These are phyloP conservation scores for Paraglomus brasilianum DNA, from an alignment of 192 early-diverging fungal species.

Conservation along the genomic window DNA sequence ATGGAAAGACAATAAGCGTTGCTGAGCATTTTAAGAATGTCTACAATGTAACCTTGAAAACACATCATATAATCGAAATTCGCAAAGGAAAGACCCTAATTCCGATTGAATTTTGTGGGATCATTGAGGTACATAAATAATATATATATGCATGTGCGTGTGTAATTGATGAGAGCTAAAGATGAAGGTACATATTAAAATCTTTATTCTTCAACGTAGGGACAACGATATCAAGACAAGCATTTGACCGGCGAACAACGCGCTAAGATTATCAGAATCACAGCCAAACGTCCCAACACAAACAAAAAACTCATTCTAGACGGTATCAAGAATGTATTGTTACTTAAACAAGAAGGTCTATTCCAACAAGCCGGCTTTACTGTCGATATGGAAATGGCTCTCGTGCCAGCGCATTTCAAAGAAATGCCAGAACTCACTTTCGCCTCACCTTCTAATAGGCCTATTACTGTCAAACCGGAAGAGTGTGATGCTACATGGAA, in stretches of 20 bases:
- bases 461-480: constrained; percentile 49
- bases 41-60: constrained; percentile 72
- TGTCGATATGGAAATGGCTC: constrained; percentile 64
- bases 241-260: constrained; percentile 86
- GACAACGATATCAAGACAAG: constrained; percentile 72
- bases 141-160: not conserved
- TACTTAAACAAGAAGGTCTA: constrained; percentile 67
- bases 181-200: not conserved
- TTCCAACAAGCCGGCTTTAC: constrained; percentile 72
- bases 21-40: constrained; percentile 71
- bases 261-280: constrained; percentile 93
- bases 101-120: constrained; percentile 89
- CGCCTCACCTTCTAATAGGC: constrained; percentile 44
- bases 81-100: constrained; percentile 69
- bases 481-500: constrained; percentile 79
- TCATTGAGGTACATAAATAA: constrained; percentile 50
- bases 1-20: constrained; percentile 58
- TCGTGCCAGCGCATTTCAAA: constrained; percentile 75
- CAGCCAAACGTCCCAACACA: constrained; percentile 72
- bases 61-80: constrained; percentile 76
- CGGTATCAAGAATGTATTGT: constrained; percentile 59
- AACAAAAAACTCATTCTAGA: constrained; percentile 70
- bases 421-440: constrained; percentile 78
- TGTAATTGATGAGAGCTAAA: not conserved
- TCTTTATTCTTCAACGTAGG: constrained; percentile 32